A percentile compares a stretch with the other conserved stretches of the same genome.
Evolutionary conservation across 768 basidiomycete genomes (phyloP).

Genomic region (Psilocybe tampanensis): DNA sequence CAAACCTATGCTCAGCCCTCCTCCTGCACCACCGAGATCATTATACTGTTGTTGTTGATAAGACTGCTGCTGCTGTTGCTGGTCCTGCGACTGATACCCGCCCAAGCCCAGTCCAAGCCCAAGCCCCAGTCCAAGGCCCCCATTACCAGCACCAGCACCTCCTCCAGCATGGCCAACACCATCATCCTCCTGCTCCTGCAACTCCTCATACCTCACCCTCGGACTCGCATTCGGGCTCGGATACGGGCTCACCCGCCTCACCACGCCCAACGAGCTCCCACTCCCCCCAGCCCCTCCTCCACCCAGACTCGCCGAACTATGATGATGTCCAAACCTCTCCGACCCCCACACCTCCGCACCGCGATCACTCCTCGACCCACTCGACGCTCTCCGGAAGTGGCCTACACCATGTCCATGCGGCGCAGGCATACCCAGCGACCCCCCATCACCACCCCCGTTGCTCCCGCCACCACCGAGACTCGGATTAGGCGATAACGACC

Average conservation of each 20-base stretch:
- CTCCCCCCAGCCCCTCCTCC: slow-evolving; percentile 28
- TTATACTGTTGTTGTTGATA: background rate
- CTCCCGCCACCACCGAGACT: background rate
- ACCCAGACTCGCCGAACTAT: slow-evolving; percentile 1
- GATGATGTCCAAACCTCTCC: background rate
- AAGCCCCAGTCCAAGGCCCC: background rate
- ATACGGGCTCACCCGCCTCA: slow-evolving; percentile 55
- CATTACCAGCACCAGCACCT: background rate
- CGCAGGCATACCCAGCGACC: background rate
- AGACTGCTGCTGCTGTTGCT: background rate
- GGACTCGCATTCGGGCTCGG: slow-evolving; percentile 72
- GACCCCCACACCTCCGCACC: slow-evolving; percentile 35
- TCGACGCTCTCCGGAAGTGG: slow-evolving; percentile 44
- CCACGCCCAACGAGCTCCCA: slow-evolving; percentile 8
- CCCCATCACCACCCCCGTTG: background rate
- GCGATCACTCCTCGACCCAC: slow-evolving; percentile 41
- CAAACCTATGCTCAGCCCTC: slow-evolving; percentile 5
- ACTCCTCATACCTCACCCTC: slow-evolving; percentile 50
- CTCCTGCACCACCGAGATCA: slow-evolving; percentile 5
- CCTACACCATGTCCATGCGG: too few species aligned
- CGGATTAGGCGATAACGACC: background rate
- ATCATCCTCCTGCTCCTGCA: slow-evolving; percentile 38
- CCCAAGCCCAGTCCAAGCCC: background rate
- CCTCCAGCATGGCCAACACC: slow-evolving; percentile 2
- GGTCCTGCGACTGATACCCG: background rate